Evolutionary conservation across 495 filamentous ascomycete species (phyloP).

Genomic region (Hypoxylon cercidicola): DNA sequence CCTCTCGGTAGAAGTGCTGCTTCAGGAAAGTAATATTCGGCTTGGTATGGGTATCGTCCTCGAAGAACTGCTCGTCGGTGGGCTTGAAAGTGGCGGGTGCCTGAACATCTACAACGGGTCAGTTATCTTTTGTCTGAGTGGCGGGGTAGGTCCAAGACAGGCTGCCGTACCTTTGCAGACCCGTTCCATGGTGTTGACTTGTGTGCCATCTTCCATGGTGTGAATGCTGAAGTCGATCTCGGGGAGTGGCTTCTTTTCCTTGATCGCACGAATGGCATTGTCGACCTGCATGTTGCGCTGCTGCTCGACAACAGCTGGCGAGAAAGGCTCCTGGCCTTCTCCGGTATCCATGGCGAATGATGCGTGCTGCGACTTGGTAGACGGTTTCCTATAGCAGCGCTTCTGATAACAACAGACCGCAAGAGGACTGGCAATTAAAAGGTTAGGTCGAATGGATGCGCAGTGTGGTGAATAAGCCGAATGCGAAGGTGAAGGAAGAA

Average conservation of each 20-base stretch:
- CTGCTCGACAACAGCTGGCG: slow-evolving; percentile 43
- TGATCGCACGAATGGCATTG: slow-evolving; percentile 82
- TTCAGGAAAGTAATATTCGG: slow-evolving; percentile 94
- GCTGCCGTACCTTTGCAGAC: slow-evolving; percentile 88
- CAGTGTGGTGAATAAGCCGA: slow-evolving; percentile 13
- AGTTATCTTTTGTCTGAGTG: slow-evolving; percentile 18
- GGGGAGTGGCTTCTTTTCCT: slow-evolving; percentile 90
- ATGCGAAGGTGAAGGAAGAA: slow-evolving; percentile 13
- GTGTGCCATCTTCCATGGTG: slow-evolving; percentile 94
- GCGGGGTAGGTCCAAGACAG: slow-evolving; percentile 27
- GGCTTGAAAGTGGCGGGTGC: slow-evolving; percentile 93
- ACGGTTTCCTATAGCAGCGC: slow-evolving; percentile 9
- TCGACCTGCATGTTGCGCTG: slow-evolving; percentile 64
- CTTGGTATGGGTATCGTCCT: slow-evolving; percentile 84
- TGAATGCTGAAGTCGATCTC: slow-evolving; percentile 99
- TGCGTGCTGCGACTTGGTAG: slow-evolving; percentile 35
- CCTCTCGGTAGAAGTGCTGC: slow-evolving; percentile 98
- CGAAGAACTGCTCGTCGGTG: slow-evolving; percentile 77
- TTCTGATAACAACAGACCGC: slow-evolving; percentile 4
- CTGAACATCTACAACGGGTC: slow-evolving; percentile 79
- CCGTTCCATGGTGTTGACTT: slow-evolving; percentile 93
- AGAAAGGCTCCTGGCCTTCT: slow-evolving; percentile 46
- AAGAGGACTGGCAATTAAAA: not conserved
- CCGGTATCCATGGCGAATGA: slow-evolving; percentile 51
- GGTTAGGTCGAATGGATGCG: slow-evolving; percentile 22